Conservation (phyloP, 495 filamentous ascomycete genomes). For the Neurospora sp. region DNA sequence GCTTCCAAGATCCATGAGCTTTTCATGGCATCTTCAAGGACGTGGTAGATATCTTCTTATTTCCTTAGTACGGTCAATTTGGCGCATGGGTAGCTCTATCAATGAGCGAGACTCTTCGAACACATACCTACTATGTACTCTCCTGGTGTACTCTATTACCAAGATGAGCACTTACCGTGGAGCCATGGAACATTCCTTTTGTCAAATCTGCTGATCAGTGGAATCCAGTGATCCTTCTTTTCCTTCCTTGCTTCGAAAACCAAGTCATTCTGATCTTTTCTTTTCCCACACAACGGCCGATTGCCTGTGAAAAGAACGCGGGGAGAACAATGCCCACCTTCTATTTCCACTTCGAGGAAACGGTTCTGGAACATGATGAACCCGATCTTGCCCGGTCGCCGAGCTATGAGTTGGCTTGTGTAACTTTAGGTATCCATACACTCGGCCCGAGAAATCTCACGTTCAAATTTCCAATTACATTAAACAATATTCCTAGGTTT, state of each 20-base stretch:
- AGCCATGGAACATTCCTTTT: background rate
- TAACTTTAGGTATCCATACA: background rate
- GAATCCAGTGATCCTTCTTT: background rate
- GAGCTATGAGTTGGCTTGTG: background rate
- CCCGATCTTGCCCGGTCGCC: background rate
- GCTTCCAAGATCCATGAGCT: background rate
- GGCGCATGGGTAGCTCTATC: background rate
- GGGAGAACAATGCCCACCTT: background rate
- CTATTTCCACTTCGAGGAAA: background rate
- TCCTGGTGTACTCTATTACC: too few relatives aligned
- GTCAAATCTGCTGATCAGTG: background rate
- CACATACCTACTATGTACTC: background rate
- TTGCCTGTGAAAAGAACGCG: background rate
- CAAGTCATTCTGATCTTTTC: background rate
- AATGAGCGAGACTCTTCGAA: background rate
- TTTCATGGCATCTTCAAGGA: background rate
- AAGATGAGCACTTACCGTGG: background rate
- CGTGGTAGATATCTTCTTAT: background rate
- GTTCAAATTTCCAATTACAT: too few relatives aligned
- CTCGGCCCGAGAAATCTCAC: background rate
- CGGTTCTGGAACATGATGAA: background rate
- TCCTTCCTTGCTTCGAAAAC: background rate
- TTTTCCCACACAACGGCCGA: background rate
- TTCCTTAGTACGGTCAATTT: background rate
- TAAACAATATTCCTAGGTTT: background rate